Evolutionary conservation across 176 grass and related monocot species (phyloP), one percentile per base, ranked within the genome.

Genomic region (Stipa capillata): DNA sequence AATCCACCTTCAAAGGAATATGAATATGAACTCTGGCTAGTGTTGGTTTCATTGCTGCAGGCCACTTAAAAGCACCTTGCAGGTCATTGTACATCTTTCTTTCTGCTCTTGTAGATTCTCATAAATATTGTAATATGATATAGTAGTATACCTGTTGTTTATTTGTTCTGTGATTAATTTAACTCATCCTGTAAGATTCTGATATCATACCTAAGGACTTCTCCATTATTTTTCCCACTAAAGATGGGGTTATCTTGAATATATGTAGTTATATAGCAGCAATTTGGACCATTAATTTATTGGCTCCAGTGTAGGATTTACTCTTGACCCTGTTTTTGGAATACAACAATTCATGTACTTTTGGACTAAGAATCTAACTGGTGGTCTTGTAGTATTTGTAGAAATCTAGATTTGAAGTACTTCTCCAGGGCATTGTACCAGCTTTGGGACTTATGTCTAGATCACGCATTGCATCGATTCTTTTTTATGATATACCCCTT

Each of bases 61-160:
- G 73, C 36, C 48, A 83, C 79, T 64, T 64, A 71, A 72, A 72
- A 83, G 65, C 73, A 87, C 40, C 39, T 83, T n/a, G 31, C 37
- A 64, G 28, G 65, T 78, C 45, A 78, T 61, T 72, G 65, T 83
- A 78, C 36, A 83, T 83, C 79, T 72, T 72, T 77, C 67, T 54
- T 78, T 63, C 50, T 72, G 27, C 35, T n/a, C 45, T 29, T 82
- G 47, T 72, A 72, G 74, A 87, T 78, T 83, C 73, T 64, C 56
- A 65, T 65, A 34, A 64, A 78, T 78, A 70, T 78, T 87, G 27
- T 83, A 77, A 55, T 72, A 65, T 72, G 50, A 8, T 55, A 71
- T 37, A 74, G 43, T 37, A 68, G n/a, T 84, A 55, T 55, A 55
- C 36, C 55, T 18, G 16, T 14, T 62, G 25, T 64, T 56, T 72